phyloP scores from a whole-genome alignment of 1,139 yeast genomes.

The Geotrichum klebahnii region DNA sequence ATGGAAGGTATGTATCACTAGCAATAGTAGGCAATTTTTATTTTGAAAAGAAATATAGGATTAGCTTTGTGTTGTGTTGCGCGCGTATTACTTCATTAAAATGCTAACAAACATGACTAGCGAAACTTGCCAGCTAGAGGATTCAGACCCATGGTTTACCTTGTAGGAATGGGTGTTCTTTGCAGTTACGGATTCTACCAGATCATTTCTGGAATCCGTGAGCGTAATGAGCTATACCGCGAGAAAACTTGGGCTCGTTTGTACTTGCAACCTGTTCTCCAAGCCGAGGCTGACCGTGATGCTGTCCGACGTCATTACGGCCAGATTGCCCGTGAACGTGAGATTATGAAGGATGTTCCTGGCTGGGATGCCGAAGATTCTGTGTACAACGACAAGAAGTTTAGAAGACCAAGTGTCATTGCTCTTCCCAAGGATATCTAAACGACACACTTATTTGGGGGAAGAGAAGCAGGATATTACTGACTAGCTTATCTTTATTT shows the following conservation, averaged over 20 bases:
- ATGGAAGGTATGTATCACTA: constrained; percentile 52
- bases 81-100: background rate
- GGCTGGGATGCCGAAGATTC: constrained; percentile 54
- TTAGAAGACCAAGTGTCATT: constrained; percentile 38
- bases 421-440: constrained; percentile 32
- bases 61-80: background rate
- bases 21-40: constrained; percentile 11
- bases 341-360: constrained; percentile 54
- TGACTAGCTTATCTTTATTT: constrained; percentile 3
- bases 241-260: constrained; percentile 78
- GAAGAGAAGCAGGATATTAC: background rate
- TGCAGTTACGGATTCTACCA: constrained; percentile 72
- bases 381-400: constrained; percentile 47
- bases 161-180: constrained; percentile 59
- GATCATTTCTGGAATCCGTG: constrained; percentile 64
- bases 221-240: constrained; percentile 67
- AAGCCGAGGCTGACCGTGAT: constrained; percentile 81
- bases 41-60: background rate
- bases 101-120: constrained; percentile 25
- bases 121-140: constrained; percentile 83
- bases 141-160: constrained; percentile 69
- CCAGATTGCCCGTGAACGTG: constrained; percentile 64
- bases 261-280: constrained; percentile 65
- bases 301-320: constrained; percentile 67
- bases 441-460: constrained; percentile 11